A percentile compares a stretch with the other conserved stretches of the same genome.
phyloP scores from a whole-genome alignment of 768 basidiomycete genomes.

The Leccinum disarticulatum region DNA sequence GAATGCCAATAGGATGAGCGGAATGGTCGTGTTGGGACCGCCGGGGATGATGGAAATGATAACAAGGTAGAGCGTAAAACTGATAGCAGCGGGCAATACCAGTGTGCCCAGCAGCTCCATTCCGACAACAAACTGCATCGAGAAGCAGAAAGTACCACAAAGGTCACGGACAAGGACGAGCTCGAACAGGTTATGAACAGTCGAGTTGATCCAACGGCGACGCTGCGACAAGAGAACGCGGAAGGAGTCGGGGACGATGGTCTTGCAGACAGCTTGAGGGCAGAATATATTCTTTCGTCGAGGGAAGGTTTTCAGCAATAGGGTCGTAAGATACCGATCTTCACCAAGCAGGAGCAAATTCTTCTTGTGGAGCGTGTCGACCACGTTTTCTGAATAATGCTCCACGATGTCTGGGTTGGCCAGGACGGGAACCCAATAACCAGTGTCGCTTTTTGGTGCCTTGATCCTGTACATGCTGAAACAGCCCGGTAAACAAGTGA shows the following conservation, averaged over 20 bases:
- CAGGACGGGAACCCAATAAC: constrained; percentile 98
- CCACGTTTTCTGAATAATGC: constrained; percentile 99
- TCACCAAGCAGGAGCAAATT: constrained; percentile 95
- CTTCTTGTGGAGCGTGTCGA: constrained; percentile 99
- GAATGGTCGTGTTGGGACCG: constrained; percentile 76
- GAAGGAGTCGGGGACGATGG: constrained; percentile 97
- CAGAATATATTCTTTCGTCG: constrained; percentile 99
- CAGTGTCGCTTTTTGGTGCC: constrained; percentile 92
- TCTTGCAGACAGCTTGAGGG: constrained; percentile 98
- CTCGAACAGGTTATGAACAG: constrained; percentile 96
- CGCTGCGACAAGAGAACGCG: constrained; percentile 90
- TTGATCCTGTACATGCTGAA: constrained; percentile 99
- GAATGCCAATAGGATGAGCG: constrained; percentile 88
- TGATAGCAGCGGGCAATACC: constrained; percentile 95
- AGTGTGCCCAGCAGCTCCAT: constrained; percentile 98
- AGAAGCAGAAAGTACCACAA: constrained; percentile 99
- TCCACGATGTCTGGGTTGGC: constrained; percentile 99
- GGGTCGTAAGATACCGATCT: constrained; percentile 97
- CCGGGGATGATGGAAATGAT: constrained; percentile 84
- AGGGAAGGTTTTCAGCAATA: constrained; percentile 98
- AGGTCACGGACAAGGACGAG: constrained; percentile 92
- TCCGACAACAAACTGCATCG: constrained; percentile 98
- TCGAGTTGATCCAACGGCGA: constrained; percentile 99
- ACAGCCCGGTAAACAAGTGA: constrained; percentile 98
- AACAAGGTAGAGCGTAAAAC: constrained; percentile 94